Evolutionary conservation across 768 basidiomycete genomes (phyloP).

Genomic region (Galerina sulciceps): DNA sequence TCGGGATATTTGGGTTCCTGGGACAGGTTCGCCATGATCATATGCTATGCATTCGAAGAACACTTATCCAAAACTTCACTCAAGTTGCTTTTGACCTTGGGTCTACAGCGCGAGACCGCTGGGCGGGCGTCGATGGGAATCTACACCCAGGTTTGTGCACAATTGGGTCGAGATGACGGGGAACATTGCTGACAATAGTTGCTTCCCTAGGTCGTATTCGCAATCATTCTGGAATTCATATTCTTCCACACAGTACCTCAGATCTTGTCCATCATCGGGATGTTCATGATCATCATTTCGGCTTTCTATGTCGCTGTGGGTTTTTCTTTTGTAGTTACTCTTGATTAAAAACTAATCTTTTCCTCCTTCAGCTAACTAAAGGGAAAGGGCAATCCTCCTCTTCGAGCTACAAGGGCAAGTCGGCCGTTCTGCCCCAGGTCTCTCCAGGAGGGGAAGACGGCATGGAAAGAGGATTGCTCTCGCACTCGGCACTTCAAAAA

Average conservation of each 20-base stretch:
- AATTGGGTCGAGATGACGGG: too few species aligned
- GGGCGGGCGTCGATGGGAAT: slow-evolving; percentile 57
- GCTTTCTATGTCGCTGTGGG: slow-evolving; percentile 71
- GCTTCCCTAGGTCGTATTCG: slow-evolving; percentile 47
- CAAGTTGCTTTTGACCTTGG: slow-evolving; percentile 47
- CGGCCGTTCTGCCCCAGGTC: too few species aligned
- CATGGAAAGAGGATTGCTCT: too few species aligned
- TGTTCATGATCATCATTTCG: slow-evolving; percentile 62
- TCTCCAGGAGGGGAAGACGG: too few species aligned
- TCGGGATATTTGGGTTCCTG: slow-evolving; percentile 56
- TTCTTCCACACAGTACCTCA: slow-evolving; percentile 68
- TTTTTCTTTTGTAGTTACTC: slow-evolving; percentile 1
- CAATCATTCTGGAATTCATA: slow-evolving; percentile 63
- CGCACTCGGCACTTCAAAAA: too few species aligned
- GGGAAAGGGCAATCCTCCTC: slow-evolving; percentile 6
- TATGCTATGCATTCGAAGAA: background rate
- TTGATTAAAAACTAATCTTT: background rate
- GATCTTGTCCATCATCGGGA: slow-evolving; percentile 62
- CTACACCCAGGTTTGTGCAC: slow-evolving; percentile 47
- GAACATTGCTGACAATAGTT: too few species aligned
- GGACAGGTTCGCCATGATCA: slow-evolving; percentile 43
- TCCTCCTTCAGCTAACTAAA: slow-evolving; percentile 16
- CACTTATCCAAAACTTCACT: background rate
- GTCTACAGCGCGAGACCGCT: slow-evolving; percentile 28
- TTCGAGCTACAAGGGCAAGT: too few species aligned